Evolutionary conservation across 768 basidiomycete genomes (phyloP), one percentile per base, ranked within the genome.

Genomic region (Mycena polygramma): DNA sequence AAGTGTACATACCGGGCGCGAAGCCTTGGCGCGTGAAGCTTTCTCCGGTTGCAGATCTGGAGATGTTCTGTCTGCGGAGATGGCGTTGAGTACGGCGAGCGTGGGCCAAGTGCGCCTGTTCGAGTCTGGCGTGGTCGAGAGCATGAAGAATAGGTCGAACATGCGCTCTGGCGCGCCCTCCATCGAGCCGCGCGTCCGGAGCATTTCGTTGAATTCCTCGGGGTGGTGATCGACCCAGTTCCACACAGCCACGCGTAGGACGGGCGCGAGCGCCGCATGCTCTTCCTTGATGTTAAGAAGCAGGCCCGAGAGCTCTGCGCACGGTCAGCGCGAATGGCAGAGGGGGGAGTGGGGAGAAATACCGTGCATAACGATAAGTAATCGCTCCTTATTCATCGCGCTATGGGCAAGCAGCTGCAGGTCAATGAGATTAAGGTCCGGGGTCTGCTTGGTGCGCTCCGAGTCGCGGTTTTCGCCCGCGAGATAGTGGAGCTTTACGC

Each of bases 91-190:
- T 41, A 92, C 88, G 0, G 92, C 89, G 70, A 97, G 85, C 0
- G 92, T 89, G 0, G 96, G 96, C 93, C 95, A 96, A 52, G 94
- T 57, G 46, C 46, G 24, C 53, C 80, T 89, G 70, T 80, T 87
- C 78, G 81, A 85, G 76, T 74, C 81, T 76, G 62, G 81, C 62
- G 77, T 82, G 58, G 81, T 84, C 19, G 87, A 84, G 35, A 68
- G 22, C 59, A 11, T 19, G 74, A 89, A 91, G 3, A 97, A 80
- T 20, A 92, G 79, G 79, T 98, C 96, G 75, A 95, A 97, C 4
- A 97, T 88, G 10, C 93, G 89, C 77, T 98, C 95, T 0, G 95
- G 92, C 0, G 91, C 90, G 51, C 93, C 94, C 68, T 97, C 96
- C 15, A 94, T 83, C 54, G 83, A 86, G 36, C 91, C 89, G 53